Conservation (phyloP, 2,329 filamentous ascomycete genomes). For the Phyllosticta citrichinensis region DNA sequence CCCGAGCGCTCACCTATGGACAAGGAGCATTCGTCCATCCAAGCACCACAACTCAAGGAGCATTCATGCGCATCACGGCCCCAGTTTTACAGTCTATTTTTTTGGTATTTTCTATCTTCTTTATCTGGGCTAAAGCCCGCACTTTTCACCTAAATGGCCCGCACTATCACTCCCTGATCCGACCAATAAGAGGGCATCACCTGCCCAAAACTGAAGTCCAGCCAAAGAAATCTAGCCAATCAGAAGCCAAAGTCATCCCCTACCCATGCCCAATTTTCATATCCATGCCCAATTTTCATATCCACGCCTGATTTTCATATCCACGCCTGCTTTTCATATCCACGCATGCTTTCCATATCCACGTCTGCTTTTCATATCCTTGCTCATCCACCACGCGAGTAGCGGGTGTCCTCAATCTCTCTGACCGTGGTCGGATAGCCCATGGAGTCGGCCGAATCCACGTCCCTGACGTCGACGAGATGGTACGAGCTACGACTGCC, state of each 20-base stretch:
- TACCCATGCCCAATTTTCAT: neutral
- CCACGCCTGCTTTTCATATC: neutral
- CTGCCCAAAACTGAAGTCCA: neutral
- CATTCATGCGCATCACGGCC: neutral
- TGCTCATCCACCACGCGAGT: neutral
- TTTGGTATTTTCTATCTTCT: neutral
- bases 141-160: neutral
- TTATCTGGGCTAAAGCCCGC: neutral
- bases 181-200: neutral
- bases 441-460: neutral
- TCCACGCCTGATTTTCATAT: neutral
- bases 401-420: slow-evolving; percentile 5
- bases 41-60: neutral
- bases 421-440: neutral
- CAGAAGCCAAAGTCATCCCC: neutral
- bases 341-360: neutral
- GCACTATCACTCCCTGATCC: neutral
- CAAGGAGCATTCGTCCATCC: too few relatives aligned
- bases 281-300: neutral
- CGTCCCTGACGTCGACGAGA: slow-evolving; percentile 3
- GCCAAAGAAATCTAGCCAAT: neutral
- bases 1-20: too few relatives aligned
- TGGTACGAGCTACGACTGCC: slow-evolving; percentile 1
- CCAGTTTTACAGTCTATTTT: neutral
- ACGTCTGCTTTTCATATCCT: neutral